Evolutionary conservation across 1,284 basidiomycete species (phyloP), one percentile per base, ranked within the genome.

Genomic region (Phaffia rhodozyma): DNA sequence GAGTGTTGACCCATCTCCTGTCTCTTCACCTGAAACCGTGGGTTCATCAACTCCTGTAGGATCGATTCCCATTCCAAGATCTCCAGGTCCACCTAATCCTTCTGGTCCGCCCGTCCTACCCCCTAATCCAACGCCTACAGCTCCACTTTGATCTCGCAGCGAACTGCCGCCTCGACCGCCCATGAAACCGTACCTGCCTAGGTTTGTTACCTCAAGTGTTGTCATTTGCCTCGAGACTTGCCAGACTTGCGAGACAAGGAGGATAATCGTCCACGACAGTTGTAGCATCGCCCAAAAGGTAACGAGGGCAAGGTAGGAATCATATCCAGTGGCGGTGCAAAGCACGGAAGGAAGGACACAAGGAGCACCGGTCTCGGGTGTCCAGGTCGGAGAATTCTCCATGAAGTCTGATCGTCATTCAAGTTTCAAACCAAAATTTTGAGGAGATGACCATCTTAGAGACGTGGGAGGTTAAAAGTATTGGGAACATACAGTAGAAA

Each of bases 131-230:
- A 60, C 48, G n/a, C 52, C 57, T 2, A 65, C 60, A 68, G 76
- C 76, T 9, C 76, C 76, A 34, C 68, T 68, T 67, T 77, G 76
- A 55, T 76, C 75, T 16, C 74, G 68, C 54, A 77, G 63, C 29
- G 72, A 73, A 32, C 71, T 81, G 5, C 89, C 89, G 2, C 79
- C 80, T 34, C 89, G 84, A 0, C 92, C 92, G 56, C 94, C 96
- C 91, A 98, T 97, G 78, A 86, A 97, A 2, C 96, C 94, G 71
- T 87, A 97, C 58, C 94, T 82, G 0, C 93, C 91, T 3, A 97
- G 83, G 72, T 98, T 98, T 65, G 86, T 87, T 5, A 97, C 89
- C 73, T 99, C 94, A 63, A 96, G 82, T 0, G 94, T 97, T 0
- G 94, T 99, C 84, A 98, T 90, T 73, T 98, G 94, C 23, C 87